Evolutionary conservation across 2,329 filamentous ascomycete species (phyloP).

Genomic region (Claviceps fusiformis): DNA sequence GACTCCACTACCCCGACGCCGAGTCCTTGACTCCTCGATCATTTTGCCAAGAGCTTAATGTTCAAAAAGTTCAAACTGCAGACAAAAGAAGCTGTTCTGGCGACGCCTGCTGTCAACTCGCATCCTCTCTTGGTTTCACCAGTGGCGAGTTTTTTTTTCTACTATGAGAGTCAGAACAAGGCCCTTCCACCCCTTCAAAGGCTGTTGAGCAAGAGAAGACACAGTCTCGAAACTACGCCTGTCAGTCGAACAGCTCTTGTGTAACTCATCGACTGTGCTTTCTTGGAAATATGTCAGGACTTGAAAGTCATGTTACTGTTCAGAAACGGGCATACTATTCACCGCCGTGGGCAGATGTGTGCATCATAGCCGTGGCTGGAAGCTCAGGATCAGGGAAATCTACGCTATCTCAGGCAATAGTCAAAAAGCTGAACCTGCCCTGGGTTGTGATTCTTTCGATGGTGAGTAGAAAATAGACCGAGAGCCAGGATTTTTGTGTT

Average conservation of each 20-base stretch:
- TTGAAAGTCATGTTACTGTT: constrained; percentile 33
- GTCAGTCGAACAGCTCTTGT: background rate
- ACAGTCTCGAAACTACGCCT: background rate
- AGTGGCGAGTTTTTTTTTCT: background rate
- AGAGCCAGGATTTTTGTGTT: background rate
- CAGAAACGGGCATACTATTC: constrained; percentile 61
- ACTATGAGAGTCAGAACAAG: background rate
- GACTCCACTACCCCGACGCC: background rate
- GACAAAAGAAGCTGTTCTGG: background rate
- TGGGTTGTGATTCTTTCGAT: constrained; percentile 98
- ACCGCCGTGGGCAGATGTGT: constrained; percentile 90
- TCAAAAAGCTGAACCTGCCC: constrained; percentile 76
- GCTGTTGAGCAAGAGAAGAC: background rate
- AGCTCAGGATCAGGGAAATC: constrained; percentile 93
- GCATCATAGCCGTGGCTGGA: constrained; percentile 91
- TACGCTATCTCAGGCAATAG: constrained; percentile 82
- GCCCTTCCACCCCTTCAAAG: background rate
- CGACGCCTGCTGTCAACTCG: background rate
- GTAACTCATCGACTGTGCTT: background rate
- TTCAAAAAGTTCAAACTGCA: background rate
- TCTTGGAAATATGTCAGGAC: constrained; percentile 14
- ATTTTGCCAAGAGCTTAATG: background rate
- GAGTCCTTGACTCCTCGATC: background rate
- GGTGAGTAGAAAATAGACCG: constrained; percentile 35
- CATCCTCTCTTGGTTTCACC: too few relatives aligned